These are phyloP conservation scores for Elymus sibiricus DNA, from an alignment of 176 grass and related monocot genomes.

Conservation along the genomic window DNA sequence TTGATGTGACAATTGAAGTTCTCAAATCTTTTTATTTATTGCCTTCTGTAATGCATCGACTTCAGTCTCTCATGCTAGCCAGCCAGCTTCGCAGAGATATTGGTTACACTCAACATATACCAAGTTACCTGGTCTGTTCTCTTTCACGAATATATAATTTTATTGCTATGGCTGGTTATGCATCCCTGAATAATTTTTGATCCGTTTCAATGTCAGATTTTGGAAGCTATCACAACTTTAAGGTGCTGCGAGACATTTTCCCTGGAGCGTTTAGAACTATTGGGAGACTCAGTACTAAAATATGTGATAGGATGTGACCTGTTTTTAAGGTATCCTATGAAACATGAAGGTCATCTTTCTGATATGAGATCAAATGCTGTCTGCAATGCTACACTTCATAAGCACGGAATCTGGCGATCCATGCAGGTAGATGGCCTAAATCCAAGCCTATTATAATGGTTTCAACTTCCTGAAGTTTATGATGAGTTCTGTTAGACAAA, in stretches of 20 bases:
- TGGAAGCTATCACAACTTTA: constrained; percentile 90
- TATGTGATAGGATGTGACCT: constrained; percentile 75
- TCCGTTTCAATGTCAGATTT: constrained; percentile 56
- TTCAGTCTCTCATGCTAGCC: constrained; percentile 83
- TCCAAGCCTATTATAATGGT: constrained; percentile 20
- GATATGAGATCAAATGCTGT: constrained; percentile 59
- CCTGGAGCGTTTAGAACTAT: constrained; percentile 79
- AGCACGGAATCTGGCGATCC: constrained; percentile 58
- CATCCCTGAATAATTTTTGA: constrained; percentile 5
- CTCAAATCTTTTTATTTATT: constrained; percentile 95
- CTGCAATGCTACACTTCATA: constrained; percentile 84
- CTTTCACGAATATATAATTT: not conserved
- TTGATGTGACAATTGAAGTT: constrained; percentile 68
- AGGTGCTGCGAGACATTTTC: constrained; percentile 86
- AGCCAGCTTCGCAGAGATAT: constrained; percentile 74
- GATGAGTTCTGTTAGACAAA: not conserved
- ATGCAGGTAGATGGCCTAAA: constrained; percentile 62
- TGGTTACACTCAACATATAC: constrained; percentile 47
- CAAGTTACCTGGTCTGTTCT: constrained; percentile 70
- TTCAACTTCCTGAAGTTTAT: constrained; percentile 21
- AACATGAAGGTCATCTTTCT: constrained; percentile 87
- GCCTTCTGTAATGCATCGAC: constrained; percentile 88
- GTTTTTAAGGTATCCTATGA: constrained; percentile 73
- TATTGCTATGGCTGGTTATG: constrained; percentile 5
- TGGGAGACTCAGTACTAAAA: constrained; percentile 90